Evolutionary conservation across 2,329 filamentous ascomycete genomes (phyloP).

Genomic region (Microdochium bolleyi): DNA sequence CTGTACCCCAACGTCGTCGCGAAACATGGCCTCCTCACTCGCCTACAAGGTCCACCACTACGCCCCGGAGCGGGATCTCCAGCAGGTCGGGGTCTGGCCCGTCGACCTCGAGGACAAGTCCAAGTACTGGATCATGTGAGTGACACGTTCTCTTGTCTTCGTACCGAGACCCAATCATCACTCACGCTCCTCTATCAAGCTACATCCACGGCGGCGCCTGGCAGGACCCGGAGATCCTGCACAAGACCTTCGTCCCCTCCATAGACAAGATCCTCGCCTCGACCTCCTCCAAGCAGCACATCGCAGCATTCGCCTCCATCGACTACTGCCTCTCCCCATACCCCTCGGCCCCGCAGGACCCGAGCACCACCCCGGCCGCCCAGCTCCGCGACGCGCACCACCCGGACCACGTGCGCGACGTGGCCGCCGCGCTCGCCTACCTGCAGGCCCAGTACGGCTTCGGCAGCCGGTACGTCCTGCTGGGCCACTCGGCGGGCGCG

Average conservation of each 20-base stretch:
- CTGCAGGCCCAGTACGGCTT: constrained; percentile 37
- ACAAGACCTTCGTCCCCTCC: constrained; percentile 35
- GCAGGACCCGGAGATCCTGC: constrained; percentile 46
- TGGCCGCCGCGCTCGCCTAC: constrained; percentile 40
- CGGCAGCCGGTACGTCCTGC: constrained; percentile 40
- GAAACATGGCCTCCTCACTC: constrained; percentile 17
- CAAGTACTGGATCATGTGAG: constrained; percentile 22
- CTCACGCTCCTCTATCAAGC: constrained; percentile 10
- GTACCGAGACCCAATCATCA: too few relatives aligned
- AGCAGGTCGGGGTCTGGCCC: constrained; percentile 38
- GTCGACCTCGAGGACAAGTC: constrained; percentile 9
- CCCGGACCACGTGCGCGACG: constrained; percentile 54
- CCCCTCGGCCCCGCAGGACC: constrained; percentile 36
- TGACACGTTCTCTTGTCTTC: neutral
- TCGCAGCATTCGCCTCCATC: constrained; percentile 56
- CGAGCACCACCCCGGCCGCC: constrained; percentile 21
- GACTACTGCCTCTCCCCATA: constrained; percentile 56
- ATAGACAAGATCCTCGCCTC: constrained; percentile 31
- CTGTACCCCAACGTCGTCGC: neutral
- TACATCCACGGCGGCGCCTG: constrained; percentile 58
- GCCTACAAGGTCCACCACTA: constrained; percentile 18
- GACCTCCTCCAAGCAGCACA: constrained; percentile 14
- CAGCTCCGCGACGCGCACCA: constrained; percentile 38
- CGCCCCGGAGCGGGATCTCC: constrained; percentile 25
- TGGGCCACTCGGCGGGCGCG: constrained; percentile 57